phyloP scores from a whole-genome alignment of 2,329 filamentous ascomycete species.

The Pestalotiopsis sp. region DNA sequence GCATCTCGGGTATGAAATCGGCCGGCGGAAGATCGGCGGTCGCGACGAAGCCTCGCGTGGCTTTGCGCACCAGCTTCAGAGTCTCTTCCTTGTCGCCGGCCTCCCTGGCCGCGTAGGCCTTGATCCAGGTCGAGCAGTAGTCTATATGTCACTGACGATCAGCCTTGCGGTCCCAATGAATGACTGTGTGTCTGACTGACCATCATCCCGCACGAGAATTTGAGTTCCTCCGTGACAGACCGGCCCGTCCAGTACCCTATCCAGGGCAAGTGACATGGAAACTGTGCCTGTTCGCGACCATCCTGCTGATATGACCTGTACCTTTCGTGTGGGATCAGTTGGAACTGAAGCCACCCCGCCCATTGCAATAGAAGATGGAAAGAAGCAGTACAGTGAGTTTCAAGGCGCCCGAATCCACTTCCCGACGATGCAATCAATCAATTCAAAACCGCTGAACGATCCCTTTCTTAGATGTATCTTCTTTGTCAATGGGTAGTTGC shows the following conservation, averaged over 20 bases:
- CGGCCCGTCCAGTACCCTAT: conserved; percentile 9
- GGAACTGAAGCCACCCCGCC: conserved; percentile 9
- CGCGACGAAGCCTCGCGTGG: conserved; percentile 37
- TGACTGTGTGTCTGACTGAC: not conserved
- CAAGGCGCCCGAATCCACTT: no score
- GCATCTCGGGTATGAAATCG: conserved; percentile 37
- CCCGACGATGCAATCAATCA: no score
- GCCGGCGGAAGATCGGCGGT: conserved; percentile 39
- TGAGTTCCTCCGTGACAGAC: conserved; percentile 14
- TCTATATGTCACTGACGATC: not conserved
- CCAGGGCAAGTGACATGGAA: conserved; percentile 13
- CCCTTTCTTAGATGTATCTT: no score
- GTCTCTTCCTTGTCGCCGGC: not conserved
- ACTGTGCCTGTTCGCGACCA: conserved; percentile 14
- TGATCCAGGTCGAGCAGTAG: conserved; percentile 8
- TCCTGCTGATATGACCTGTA: conserved; percentile 15
- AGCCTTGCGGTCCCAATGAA: not conserved
- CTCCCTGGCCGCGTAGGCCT: not conserved
- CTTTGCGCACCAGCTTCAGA: conserved; percentile 21
- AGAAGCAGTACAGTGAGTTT: no score
- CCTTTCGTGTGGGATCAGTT: conserved; percentile 3
- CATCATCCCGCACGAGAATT: conserved; percentile 8
- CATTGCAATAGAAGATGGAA: not conserved
- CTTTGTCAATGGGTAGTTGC: no score
- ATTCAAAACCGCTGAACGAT: no score